Percentiles rank a stretch among this genome's conserved stretches.
Conservation (phyloP, 1,284 basidiomycete species). For the Rhodotorula sp. region DNA sequence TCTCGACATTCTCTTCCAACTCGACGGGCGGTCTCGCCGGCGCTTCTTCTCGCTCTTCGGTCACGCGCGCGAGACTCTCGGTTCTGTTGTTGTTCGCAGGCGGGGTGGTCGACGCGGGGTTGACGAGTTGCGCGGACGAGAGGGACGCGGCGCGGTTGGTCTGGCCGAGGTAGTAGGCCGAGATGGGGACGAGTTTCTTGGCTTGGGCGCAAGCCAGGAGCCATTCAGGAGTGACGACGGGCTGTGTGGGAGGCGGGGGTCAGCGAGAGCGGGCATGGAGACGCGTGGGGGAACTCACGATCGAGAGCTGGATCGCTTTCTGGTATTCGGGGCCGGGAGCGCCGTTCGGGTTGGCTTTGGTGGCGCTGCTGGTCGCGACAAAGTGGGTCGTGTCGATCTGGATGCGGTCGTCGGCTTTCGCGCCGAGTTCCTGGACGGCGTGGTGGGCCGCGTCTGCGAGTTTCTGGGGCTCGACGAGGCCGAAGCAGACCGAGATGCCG, state of each 20-base stretch:
- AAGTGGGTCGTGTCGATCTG: conserved; percentile 52
- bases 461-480: conserved; percentile 72
- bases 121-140: conserved; percentile 40
- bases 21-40: conserved; percentile 1
- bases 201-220: conserved; percentile 45
- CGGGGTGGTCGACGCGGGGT: background rate
- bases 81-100: background rate
- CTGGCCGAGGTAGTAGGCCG: conserved; percentile 39
- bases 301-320: conserved; percentile 80
- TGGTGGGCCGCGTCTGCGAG: conserved; percentile 73
- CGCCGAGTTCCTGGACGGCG: conserved; percentile 76
- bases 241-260: too few relatives aligned
- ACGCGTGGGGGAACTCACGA: conserved; percentile 34
- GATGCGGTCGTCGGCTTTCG: conserved; percentile 84
- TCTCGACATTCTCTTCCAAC: conserved; percentile 28
- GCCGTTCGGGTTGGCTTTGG: conserved; percentile 53
- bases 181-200: conserved; percentile 47
- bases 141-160: conserved; percentile 42
- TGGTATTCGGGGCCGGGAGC: conserved; percentile 80
- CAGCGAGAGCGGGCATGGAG: background rate
- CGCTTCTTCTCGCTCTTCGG: background rate
- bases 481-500: conserved; percentile 88
- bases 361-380: conserved; percentile 45
- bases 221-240: conserved; percentile 48
- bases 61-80: background rate